Conservation (phyloP, 2,329 filamentous ascomycete species). For the Penicillium sp. region DNA sequence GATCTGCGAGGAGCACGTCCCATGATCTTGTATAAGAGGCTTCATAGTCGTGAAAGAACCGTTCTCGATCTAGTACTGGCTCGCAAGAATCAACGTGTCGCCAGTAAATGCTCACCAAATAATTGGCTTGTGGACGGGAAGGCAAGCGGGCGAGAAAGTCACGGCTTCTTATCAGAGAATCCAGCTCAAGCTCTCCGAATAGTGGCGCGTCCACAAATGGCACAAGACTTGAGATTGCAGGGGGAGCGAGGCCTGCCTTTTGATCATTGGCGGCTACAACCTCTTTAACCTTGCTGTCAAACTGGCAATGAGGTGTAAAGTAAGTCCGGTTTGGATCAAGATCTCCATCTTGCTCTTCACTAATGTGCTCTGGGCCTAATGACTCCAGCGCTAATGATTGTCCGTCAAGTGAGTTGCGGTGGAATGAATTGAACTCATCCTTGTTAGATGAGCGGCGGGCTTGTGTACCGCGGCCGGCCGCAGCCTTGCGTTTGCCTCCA, state of each 20-base stretch:
- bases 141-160: background rate
- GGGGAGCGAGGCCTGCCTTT: background rate
- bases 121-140: background rate
- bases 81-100: background rate
- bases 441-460: background rate
- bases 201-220: background rate
- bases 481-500: background rate
- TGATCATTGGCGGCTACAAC: background rate
- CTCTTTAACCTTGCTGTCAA: background rate
- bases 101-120: background rate
- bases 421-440: background rate
- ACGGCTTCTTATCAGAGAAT: background rate
- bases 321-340: background rate
- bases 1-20: background rate
- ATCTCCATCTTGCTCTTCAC: background rate
- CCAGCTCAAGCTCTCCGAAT: background rate
- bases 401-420: background rate
- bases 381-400: background rate
- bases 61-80: background rate
- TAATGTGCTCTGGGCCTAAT: background rate
- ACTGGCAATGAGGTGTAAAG: background rate
- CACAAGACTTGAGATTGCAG: background rate
- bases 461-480: background rate
- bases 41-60: background rate
- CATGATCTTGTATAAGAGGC: background rate